Evolutionary conservation across 345 rosid genomes (phyloP).

Genomic region (Populus tremula): DNA sequence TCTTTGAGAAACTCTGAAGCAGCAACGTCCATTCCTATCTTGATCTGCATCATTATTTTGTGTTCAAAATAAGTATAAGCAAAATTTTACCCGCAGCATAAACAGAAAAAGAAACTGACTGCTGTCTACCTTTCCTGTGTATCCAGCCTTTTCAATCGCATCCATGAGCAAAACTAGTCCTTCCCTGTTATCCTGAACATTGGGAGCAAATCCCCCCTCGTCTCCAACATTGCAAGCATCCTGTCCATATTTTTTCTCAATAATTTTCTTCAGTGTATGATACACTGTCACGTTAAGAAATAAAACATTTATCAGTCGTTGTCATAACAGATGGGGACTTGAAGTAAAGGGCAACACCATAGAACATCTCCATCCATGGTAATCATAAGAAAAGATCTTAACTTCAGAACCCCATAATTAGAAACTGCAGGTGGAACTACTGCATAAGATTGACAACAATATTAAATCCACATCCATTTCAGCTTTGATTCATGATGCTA

Average conservation of each 20-base stretch:
- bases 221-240: slow-evolving; percentile 99
- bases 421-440: no score
- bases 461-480: no score
- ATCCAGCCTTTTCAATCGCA: slow-evolving; percentile 97
- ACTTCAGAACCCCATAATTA: not conserved
- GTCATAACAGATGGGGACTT: not conserved
- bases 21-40: slow-evolving; percentile 98
- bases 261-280: slow-evolving; percentile 81
- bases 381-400: not conserved
- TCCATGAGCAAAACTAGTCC: slow-evolving; percentile 89
- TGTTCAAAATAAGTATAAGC: not conserved
- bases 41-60: slow-evolving; percentile 55
- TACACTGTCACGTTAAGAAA: slow-evolving; percentile 51
- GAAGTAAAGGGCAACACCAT: not conserved
- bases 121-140: slow-evolving; percentile 71
- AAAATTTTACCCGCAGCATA: slow-evolving; percentile 1
- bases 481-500: no score
- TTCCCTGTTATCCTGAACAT: slow-evolving; percentile 96
- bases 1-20: slow-evolving; percentile 94
- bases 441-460: no score
- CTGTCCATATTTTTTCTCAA: slow-evolving; percentile 87
- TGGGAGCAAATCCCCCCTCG: slow-evolving; percentile 98
- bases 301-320: not conserved
- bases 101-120: not conserved
- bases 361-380: not conserved